Base-by-base conservation (phyloP, 495 filamentous ascomycete genomes). In the Xylaria longipes region DNA sequence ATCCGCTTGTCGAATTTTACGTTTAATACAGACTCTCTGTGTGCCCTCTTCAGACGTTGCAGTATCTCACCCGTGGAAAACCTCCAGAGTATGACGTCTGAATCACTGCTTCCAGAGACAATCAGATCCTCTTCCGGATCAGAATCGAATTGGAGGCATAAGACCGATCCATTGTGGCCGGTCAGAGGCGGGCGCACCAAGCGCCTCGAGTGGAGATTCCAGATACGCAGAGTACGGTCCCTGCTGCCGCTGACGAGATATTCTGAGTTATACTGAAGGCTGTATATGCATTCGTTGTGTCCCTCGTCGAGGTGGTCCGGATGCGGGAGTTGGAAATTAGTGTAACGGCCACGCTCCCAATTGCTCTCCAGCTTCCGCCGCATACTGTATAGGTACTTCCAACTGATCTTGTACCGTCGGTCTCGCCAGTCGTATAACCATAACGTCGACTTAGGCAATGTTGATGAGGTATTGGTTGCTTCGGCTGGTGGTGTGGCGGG, bases 101-200 rank as follows among this genome's bases (percentile, higher is more conserved):
- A 91, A 79, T 99, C 96, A 65, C 94, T 97, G 72, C 95, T 97
- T 12, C 95, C 97, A 6, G 94, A 97, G 25, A 98, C 90, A 68
- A 99, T 91, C 45, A 99, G 83, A 76, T 98, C 95, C 77, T 98
- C 92, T 22, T 92, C 89, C 1, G 93, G 91, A 52, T 91, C 88
- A n/a, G 95, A 92, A 77, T 99, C 97, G 77, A 98, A 99, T 77
- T 99, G 96, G 27, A 99, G 86, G 78, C 97, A 98, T 15, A 98
- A 85, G 5, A 99, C 96, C 35, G 94, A 97, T 27, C 93, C 95
- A 7, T 76, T 78, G 79, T 99, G 96, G 11, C 92, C 94, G 20
- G 80, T 73, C 22, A 99, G 81, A 11, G 96, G 94, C 22, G 82
- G 83, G 48, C 91, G 83, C 56, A 91, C 80, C 35, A 97, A 84